These are phyloP conservation scores for Platanus orientalis DNA, from an alignment of 164 flowering plant species.

Conservation along the genomic window DNA sequence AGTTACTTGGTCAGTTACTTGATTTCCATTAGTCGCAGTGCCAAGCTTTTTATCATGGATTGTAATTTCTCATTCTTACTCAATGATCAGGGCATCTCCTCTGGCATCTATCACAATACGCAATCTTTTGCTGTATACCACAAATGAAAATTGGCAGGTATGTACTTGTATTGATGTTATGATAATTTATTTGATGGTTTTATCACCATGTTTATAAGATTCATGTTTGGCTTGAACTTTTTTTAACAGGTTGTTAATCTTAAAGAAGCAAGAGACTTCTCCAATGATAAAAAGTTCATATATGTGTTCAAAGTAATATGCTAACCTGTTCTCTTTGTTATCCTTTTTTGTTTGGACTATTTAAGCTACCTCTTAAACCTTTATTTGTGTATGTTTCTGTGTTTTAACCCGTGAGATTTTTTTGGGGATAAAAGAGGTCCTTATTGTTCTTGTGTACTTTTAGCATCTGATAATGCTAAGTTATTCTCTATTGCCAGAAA, in stretches of 20 bases:
- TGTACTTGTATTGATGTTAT: neutral
- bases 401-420: neutral
- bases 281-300: constrained; percentile 60
- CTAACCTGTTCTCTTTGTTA: neutral
- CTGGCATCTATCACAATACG: constrained; percentile 91
- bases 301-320: constrained; percentile 86
- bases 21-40: no score
- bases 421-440: neutral
- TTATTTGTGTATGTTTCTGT: neutral
- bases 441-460: neutral
- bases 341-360: neutral
- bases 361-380: neutral
- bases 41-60: no score
- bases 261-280: constrained; percentile 93
- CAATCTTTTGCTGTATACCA: constrained; percentile 76
- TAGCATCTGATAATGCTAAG: constrained; percentile 2
- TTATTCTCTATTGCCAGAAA: constrained; percentile 52
- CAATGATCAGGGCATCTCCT: constrained; percentile 71
- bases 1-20: no score
- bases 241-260: constrained; percentile 79
- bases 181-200: neutral
- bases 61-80: constrained; percentile 3
- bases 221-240: constrained; percentile 8
- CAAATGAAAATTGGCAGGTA: constrained; percentile 97
- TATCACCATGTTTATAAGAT: constrained; percentile 6